Evolutionary conservation across 2,329 filamentous ascomycete genomes (phyloP).

Genomic region (Xylariomycetidae sp.): DNA sequence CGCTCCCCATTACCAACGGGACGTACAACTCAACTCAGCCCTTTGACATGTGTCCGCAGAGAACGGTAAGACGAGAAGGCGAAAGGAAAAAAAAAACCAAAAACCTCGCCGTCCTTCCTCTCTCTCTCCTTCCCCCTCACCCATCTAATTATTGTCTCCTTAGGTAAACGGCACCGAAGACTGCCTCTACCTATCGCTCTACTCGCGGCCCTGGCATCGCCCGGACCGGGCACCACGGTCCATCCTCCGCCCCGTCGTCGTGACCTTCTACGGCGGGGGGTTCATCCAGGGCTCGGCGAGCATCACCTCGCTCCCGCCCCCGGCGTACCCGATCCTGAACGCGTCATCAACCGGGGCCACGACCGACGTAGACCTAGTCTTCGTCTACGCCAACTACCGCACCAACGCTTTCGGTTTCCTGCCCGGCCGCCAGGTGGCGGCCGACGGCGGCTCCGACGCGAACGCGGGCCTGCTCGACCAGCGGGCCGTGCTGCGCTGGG

Average conservation of each 20-base stretch:
- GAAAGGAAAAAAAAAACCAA: no score
- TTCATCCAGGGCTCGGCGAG: conserved; percentile 55
- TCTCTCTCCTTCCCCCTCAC: not conserved
- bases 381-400: conserved; percentile 47
- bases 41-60: conserved; percentile 56
- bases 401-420: conserved; percentile 54
- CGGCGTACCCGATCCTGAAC: conserved; percentile 54
- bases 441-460: conserved; percentile 38
- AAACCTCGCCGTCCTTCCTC: no score
- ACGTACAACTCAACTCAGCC: conserved; percentile 50
- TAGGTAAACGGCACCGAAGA: conserved; percentile 52
- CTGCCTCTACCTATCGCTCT: conserved; percentile 57
- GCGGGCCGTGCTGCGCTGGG: conserved; percentile 44
- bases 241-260: conserved; percentile 51
- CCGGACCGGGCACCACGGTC: no score
- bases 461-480: conserved; percentile 50
- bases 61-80: conserved; percentile 40
- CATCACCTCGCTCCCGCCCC: conserved; percentile 51
- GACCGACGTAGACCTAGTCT: conserved; percentile 42
- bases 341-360: no score
- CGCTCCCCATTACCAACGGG: conserved; percentile 38
- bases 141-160: not conserved
- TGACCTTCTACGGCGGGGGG: conserved; percentile 57
- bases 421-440: conserved; percentile 41
- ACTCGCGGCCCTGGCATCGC: conserved; percentile 50